These are phyloP conservation scores for Salix exigua DNA, from an alignment of 345 rosid genomes.

Conservation along the genomic window DNA sequence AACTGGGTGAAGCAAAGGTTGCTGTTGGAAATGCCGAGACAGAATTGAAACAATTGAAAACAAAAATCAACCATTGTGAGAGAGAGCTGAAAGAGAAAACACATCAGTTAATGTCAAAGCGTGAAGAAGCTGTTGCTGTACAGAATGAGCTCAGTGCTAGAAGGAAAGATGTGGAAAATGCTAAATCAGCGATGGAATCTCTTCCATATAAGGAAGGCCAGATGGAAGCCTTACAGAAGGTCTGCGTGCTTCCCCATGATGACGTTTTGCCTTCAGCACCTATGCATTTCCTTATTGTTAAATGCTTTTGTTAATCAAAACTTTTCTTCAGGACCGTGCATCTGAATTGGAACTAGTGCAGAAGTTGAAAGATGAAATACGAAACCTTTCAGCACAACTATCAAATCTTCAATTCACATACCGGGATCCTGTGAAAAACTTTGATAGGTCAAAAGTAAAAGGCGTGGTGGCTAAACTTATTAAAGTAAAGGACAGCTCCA, in stretches of 20 bases:
- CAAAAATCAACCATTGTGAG: constrained; percentile 76
- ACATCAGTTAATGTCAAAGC: constrained; percentile 64
- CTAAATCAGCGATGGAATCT: constrained; percentile 52
- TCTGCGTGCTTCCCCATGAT: constrained; percentile 20
- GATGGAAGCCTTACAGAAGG: constrained; percentile 91
- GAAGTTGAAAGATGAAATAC: constrained; percentile 71
- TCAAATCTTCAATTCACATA: constrained; percentile 83
- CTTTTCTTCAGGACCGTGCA: constrained; percentile 57
- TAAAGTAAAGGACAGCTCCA: constrained; percentile 70
- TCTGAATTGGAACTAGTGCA: constrained; percentile 62
- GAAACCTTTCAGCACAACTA: constrained; percentile 65
- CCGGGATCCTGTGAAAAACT: constrained; percentile 77
- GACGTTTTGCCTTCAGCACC: neutral
- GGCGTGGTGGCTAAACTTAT: constrained; percentile 93
- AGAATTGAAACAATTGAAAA: constrained; percentile 76
- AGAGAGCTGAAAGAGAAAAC: constrained; percentile 82
- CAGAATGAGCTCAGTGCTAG: constrained; percentile 70
- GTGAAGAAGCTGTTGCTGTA: constrained; percentile 68
- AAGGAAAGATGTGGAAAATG: constrained; percentile 60
- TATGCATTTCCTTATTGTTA: constrained; percentile 16
- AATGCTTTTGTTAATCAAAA: constrained; percentile 8
- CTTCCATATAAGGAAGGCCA: constrained; percentile 68
- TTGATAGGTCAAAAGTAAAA: constrained; percentile 90
- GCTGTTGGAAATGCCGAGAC: constrained; percentile 88
- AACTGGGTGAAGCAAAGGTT: constrained; percentile 82